Conservation (phyloP, 2,329 filamentous ascomycete species). For the Penicillium concentricum region DNA sequence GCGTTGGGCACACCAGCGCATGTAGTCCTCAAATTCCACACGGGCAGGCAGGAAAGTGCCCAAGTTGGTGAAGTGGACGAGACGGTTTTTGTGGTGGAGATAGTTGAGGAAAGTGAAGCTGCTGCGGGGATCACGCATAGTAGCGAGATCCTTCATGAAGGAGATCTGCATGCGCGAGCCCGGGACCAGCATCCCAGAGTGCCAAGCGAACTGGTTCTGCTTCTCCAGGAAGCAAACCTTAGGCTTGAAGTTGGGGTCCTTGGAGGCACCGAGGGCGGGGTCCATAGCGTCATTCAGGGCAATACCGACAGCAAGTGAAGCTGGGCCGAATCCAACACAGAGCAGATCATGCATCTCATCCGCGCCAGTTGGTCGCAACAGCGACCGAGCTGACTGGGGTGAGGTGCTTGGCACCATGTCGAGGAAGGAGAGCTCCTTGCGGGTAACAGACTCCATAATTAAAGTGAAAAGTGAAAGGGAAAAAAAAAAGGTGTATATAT, state of each 20-base stretch:
- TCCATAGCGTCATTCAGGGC: constrained; percentile 78
- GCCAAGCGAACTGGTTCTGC: constrained; percentile 82
- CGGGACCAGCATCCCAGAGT: constrained; percentile 90
- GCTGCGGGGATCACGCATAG: constrained; percentile 80
- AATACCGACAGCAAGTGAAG: constrained; percentile 83
- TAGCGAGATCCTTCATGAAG: constrained; percentile 94
- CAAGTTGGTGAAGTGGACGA: constrained; percentile 88
- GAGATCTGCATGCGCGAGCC: constrained; percentile 97
- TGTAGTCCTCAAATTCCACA: constrained; percentile 91
- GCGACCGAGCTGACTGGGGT: constrained; percentile 33
- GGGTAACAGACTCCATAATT: constrained; percentile 21
- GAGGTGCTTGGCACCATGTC: constrained; percentile 25
- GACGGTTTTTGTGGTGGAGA: constrained; percentile 73
- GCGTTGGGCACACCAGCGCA: constrained; percentile 83
- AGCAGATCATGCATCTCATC: constrained; percentile 77
- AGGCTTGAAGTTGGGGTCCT: constrained; percentile 48
- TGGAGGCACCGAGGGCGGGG: constrained; percentile 37
- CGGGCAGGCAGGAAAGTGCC: constrained; percentile 83
- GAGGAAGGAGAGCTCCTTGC: constrained; percentile 29
- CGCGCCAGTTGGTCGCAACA: constrained; percentile 54
- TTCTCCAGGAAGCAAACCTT: constrained; percentile 86
- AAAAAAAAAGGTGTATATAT: not conserved
- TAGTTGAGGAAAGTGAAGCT: constrained; percentile 97
- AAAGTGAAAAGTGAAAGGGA: not conserved
- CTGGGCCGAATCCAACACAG: constrained; percentile 90